Percentiles rank a stretch among this genome's conserved stretches.
These are phyloP conservation scores for Boletus fagicola DNA, from an alignment of 768 basidiomycete species.

Conservation along the genomic window DNA sequence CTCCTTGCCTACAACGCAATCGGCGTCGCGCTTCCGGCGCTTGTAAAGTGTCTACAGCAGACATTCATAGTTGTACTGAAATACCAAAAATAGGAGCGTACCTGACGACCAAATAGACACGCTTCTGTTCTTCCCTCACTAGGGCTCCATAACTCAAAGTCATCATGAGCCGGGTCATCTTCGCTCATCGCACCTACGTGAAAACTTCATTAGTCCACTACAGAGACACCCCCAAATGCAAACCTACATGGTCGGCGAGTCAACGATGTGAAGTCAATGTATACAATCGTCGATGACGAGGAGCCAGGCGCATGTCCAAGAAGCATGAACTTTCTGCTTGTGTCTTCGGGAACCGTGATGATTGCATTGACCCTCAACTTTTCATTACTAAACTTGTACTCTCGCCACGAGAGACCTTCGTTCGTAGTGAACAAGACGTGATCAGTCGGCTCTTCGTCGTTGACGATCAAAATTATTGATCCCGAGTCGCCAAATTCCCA, in stretches of 20 bases:
- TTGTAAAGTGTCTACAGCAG: conserved; percentile 77
- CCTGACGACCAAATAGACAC: conserved; percentile 92
- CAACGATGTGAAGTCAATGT: conserved; percentile 85
- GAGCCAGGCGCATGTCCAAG: conserved; percentile 59
- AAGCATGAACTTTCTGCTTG: conserved; percentile 86
- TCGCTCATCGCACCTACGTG: conserved; percentile 61
- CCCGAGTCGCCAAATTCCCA: conserved; percentile 99
- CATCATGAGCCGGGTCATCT: conserved; percentile 77
- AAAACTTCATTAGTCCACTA: not conserved
- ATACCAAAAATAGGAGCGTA: conserved; percentile 28
- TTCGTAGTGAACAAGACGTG: conserved; percentile 87
- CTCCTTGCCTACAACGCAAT: conserved; percentile 81
- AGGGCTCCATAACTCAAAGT: conserved; percentile 97
- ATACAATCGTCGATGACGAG: conserved; percentile 54
- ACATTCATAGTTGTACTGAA: not conserved
- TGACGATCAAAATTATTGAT: conserved; percentile 87
- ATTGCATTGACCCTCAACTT: conserved; percentile 73
- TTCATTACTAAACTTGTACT: conserved; percentile 77
- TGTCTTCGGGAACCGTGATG: conserved; percentile 87
- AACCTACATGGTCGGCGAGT: conserved; percentile 72
- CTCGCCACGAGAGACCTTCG: conserved; percentile 84
- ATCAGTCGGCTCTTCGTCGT: conserved; percentile 92
- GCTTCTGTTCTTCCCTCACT: conserved; percentile 82
- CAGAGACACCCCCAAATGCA: not conserved
- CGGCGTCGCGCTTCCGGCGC: conserved; percentile 72